Percentiles rank a stretch among this genome's conserved stretches.
phyloP scores from a whole-genome alignment of 2,329 filamentous ascomycete genomes.

The Chaetoscypha palmicola region DNA sequence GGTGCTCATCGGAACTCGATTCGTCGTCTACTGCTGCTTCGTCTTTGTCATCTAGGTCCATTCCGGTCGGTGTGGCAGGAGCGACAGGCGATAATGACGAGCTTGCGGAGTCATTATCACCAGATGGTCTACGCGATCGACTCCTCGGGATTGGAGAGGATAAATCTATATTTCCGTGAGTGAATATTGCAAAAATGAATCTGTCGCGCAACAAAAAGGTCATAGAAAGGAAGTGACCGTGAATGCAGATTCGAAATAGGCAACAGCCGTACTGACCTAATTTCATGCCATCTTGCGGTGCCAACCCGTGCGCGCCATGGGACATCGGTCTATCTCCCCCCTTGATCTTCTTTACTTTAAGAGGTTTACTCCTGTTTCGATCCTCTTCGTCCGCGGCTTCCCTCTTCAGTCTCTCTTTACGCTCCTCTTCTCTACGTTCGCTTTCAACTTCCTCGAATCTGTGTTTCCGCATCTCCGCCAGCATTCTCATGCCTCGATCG shows the following conservation, averaged over 20 bases:
- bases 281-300: constrained; percentile 55
- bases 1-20: constrained; percentile 49
- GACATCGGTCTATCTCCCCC: constrained; percentile 56
- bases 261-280: constrained; percentile 41
- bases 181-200: too few relatives aligned
- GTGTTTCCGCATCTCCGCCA: constrained; percentile 59
- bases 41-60: constrained; percentile 52
- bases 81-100: constrained; percentile 54
- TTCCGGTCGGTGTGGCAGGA: constrained; percentile 39
- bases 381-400: constrained; percentile 42
- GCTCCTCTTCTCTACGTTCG: constrained; percentile 41
- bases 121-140: constrained; percentile 16
- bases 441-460: constrained; percentile 45
- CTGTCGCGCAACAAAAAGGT: too few relatives aligned
- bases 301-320: constrained; percentile 56
- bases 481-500: constrained; percentile 65
- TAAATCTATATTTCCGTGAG: too few relatives aligned
- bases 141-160: constrained; percentile 22
- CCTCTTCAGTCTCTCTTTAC: constrained; percentile 31
- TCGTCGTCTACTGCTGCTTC: constrained; percentile 39
- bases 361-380: constrained; percentile 41
- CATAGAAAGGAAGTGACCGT: too few relatives aligned
- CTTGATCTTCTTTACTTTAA: constrained; percentile 75
- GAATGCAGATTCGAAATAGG: too few relatives aligned
- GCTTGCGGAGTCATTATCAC: constrained; percentile 45